Conservation (phyloP, 305 asterid genomes). For the Plantago coronopus region DNA sequence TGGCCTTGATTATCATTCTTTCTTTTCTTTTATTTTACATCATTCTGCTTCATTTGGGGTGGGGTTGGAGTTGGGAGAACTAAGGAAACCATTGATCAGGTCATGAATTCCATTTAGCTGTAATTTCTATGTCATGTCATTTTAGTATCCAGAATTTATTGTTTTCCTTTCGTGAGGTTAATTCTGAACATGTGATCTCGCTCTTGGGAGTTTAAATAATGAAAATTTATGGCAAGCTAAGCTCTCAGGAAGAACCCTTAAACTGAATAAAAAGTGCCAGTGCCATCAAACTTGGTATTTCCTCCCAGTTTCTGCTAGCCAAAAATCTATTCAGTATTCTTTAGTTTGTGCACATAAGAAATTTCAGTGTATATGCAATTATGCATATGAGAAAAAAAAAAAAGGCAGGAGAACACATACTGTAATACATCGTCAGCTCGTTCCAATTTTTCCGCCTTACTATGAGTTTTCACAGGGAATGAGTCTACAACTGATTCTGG, state of each 20-base stretch:
- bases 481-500: conserved; percentile 83
- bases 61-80: neutral
- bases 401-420: conserved; percentile 49
- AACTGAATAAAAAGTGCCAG: neutral
- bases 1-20: neutral
- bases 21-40: too few species aligned
- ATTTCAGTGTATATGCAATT: conserved; percentile 5
- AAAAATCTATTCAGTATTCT: neutral
- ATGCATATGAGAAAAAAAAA: conserved; percentile 15
- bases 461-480: conserved; percentile 65
- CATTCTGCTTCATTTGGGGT: neutral
- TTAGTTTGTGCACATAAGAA: neutral
- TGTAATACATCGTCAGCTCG: conserved; percentile 44
- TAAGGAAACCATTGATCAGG: neutral
- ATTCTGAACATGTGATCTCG: neutral
- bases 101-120: neutral
- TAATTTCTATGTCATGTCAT: neutral
- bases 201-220: neutral
- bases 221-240: neutral
- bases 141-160: conserved; percentile 4
- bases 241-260: neutral
- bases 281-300: neutral
- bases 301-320: neutral
- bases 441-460: conserved; percentile 39
- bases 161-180: neutral